Base-by-base conservation (phyloP, 805 yeast genomes). In the Kodamaea fukazawae region DNA sequence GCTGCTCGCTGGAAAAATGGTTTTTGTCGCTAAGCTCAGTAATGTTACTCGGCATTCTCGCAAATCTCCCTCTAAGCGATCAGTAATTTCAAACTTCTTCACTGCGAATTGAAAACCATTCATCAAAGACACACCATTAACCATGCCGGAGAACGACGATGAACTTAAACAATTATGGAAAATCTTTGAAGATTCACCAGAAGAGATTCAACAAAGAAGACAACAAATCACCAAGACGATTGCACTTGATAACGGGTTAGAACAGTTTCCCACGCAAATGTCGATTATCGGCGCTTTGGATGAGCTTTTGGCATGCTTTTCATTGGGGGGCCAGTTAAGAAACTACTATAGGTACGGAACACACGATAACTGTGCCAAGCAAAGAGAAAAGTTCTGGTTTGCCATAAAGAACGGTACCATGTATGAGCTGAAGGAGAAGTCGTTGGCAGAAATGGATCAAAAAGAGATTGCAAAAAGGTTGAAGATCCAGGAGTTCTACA, bases 291-390 rank as follows among this genome's bases (percentile, higher is more conserved):
- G 91, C 32, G 93, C 93, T 1, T 82, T 90, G 61, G 96, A 90
- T 60, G 95, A 88, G 54, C 68, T 90, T 15, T 73, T 89, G 33
- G 81, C 78, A 34, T 91, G 98, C 58, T 88, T 86, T 63, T 86
- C 97, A 0, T 56, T 90, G 2, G 97, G 96, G 3, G 97, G 97
- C 0, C 96, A 90, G 56, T 65, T 86, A 14, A 76, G 95, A 44
- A 76, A 84, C 61, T 84, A 85, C 53, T 91, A 90, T 57, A 69
- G 97, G 40, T 84, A 79, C 55, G 97, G 97, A 2, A 78, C 81
- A 31, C 73, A 87, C 51, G 79, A 81, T 36, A 67, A 78, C 44
- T 91, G 98, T 61, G 73, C 71, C 32, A 74, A 73, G 36, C 85
- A 85, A 52, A 70, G 86, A 38, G 79, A 75, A 16, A 87, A 88